A percentile compares a stretch with the other conserved stretches of the same genome.
These are phyloP conservation scores for Pyricularia grisea DNA, from an alignment of 2,329 filamentous ascomycete species.

Conservation along the genomic window DNA sequence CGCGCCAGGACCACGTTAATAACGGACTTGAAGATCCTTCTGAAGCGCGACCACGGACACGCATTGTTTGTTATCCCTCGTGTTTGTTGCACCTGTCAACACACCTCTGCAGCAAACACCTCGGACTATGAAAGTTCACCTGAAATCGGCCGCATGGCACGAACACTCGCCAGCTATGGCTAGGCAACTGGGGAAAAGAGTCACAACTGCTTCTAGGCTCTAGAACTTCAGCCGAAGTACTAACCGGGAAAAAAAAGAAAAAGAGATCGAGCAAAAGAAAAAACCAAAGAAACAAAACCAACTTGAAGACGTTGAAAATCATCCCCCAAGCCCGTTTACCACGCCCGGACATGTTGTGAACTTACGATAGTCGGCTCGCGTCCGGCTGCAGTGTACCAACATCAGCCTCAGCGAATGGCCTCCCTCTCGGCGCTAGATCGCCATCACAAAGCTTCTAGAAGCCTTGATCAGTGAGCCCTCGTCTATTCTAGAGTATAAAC, in stretches of 20 bases:
- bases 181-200: not conserved
- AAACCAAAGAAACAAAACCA: not conserved
- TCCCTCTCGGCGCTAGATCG: not conserved
- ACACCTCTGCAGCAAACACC: not conserved
- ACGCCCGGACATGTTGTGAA: not conserved
- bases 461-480: not conserved
- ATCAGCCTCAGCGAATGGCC: not conserved
- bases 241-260: no score
- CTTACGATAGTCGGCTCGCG: not conserved
- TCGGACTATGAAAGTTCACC: not conserved
- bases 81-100: not conserved
- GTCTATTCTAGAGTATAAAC: not conserved
- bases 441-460: not conserved
- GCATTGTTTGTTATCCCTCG: not conserved
- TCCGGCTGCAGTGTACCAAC: not conserved
- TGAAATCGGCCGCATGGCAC: not conserved
- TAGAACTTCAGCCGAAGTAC: not conserved
- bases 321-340: not conserved
- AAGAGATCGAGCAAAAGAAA: no score
- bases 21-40: not conserved
- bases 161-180: not conserved
- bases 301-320: not conserved
- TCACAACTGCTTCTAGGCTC: not conserved
- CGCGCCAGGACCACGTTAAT: not conserved
- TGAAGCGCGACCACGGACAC: not conserved